Evolutionary conservation across 1,284 basidiomycete species (phyloP).

Genomic region (Microbotryomycetes sp.): DNA sequence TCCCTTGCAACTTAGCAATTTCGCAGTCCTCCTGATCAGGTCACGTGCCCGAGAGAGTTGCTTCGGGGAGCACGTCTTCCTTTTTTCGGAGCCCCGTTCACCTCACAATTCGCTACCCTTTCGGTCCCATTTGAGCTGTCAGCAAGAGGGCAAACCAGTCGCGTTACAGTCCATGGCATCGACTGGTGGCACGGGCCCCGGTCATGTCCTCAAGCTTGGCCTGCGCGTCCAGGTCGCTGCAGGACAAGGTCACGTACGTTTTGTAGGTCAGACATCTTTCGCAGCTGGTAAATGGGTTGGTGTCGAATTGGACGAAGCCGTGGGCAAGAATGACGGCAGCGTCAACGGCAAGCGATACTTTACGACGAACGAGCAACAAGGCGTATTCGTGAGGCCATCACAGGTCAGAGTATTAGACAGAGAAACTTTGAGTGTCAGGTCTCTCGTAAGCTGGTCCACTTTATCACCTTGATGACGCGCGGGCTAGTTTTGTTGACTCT

Average conservation of each 20-base stretch:
- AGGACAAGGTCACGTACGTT: constrained; percentile 78
- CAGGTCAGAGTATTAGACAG: constrained; percentile 62
- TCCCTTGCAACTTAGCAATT: background rate
- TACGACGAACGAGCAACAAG: constrained; percentile 61
- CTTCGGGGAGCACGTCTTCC: too few relatives aligned
- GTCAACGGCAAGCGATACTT: constrained; percentile 83
- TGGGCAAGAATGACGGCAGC: constrained; percentile 93
- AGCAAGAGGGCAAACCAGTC: background rate
- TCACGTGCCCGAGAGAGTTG: background rate
- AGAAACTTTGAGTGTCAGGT: constrained; percentile 27
- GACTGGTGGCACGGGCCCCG: too few relatives aligned
- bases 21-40: background rate
- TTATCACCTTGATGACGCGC: too few relatives aligned
- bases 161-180: background rate
- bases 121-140: background rate
- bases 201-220: background rate
- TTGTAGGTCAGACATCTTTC: constrained; percentile 75
- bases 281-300: constrained; percentile 90
- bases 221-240: constrained; percentile 62
- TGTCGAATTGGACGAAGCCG: constrained; percentile 65
- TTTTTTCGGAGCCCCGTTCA: too few relatives aligned
- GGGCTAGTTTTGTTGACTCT: too few relatives aligned
- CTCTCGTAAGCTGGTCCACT: background rate
- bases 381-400: constrained; percentile 84
- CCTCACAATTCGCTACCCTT: too few relatives aligned